Base-by-base conservation (phyloP, 73 alveolate species). In the Tetrahymena borealis region DNA sequence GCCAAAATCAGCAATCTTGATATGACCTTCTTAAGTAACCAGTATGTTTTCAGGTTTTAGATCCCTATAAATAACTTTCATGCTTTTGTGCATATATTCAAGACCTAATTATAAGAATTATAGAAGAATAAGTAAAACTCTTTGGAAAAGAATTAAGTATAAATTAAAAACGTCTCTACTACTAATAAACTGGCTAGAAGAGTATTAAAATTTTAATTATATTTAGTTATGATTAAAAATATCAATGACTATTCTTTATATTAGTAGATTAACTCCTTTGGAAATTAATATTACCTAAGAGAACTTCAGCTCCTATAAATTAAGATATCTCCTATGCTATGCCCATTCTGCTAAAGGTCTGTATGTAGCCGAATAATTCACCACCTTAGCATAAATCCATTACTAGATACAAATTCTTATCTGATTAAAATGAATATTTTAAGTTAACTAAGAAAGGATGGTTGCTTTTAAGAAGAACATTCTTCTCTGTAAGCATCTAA, bases 301-400 rank as follows among this genome's bases (percentile, higher is more conserved):
- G 37, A 3, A 60, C 85, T 60, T 91, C 94, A 28, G 94, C 94
- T 11, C 41, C 90, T 32, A 60, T 60, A 77, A 91, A 91, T 11
- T 40, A n/a, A 32, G 94, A 93, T 91, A 60, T 93, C 15, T 39
- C 94, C 90, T 91, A 40, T 38, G 94, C n/a, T 11, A 60, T 60
- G n/a, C 85, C 85, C 28, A 91, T 32, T 37, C 78, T 91, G 41
- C 41, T 40, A 60, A 60, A 38, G 31, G 31, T 39, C 9, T 38
- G 18, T 24, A 91, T 37, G 15, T 60, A 91, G 28, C 92, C 24
- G 36, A 91, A 33, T 10, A 98, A 95, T 90, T 98, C 99, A 11
- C 99, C 99, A 11, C 98, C 97, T 40, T 97, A 96, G 43, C 98
- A 96, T 91, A 94, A 96, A 91, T 98, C 99, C 97, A 98, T 95